Evolutionary conservation across 345 rosid species (phyloP).

Genomic region (Leavenworthia alabamica): DNA sequence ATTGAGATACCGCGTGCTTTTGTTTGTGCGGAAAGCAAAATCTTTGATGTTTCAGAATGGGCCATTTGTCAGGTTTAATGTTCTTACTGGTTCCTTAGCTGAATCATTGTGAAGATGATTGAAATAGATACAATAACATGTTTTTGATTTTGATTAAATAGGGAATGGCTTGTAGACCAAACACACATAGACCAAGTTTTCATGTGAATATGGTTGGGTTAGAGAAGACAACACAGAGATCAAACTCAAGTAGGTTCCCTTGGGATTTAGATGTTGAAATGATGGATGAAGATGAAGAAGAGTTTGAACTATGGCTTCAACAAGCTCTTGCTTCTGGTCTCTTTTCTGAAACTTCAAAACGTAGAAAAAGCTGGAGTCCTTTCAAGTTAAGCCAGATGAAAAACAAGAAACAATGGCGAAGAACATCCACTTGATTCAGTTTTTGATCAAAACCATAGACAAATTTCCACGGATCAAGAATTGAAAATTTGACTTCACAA

Average conservation of each 20-base stretch:
- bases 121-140: background rate
- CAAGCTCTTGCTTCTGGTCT: slow-evolving; percentile 88
- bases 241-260: slow-evolving; percentile 76
- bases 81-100: background rate
- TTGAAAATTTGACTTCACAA: too few relatives aligned
- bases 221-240: slow-evolving; percentile 74
- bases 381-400: slow-evolving; percentile 79
- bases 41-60: slow-evolving; percentile 99
- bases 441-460: too few relatives aligned
- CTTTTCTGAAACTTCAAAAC: slow-evolving; percentile 79
- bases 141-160: too few relatives aligned
- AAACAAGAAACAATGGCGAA: slow-evolving; percentile 84
- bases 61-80: slow-evolving; percentile 94
- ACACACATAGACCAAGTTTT: slow-evolving; percentile 94
- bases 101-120: slow-evolving; percentile 1
- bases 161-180: slow-evolving; percentile 98
- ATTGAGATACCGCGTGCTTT: slow-evolving; percentile 96
- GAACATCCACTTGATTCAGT: slow-evolving; percentile 54
- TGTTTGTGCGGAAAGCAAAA: slow-evolving; percentile 98
- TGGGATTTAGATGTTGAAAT: slow-evolving; percentile 92
- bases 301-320: slow-evolving; percentile 85
- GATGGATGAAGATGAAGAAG: slow-evolving; percentile 88
- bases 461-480: too few relatives aligned
- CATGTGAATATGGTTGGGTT: slow-evolving; percentile 92
- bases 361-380: slow-evolving; percentile 94